phyloP scores from a whole-genome alignment of 768 basidiomycete species.

The Amanita rimosa region DNA sequence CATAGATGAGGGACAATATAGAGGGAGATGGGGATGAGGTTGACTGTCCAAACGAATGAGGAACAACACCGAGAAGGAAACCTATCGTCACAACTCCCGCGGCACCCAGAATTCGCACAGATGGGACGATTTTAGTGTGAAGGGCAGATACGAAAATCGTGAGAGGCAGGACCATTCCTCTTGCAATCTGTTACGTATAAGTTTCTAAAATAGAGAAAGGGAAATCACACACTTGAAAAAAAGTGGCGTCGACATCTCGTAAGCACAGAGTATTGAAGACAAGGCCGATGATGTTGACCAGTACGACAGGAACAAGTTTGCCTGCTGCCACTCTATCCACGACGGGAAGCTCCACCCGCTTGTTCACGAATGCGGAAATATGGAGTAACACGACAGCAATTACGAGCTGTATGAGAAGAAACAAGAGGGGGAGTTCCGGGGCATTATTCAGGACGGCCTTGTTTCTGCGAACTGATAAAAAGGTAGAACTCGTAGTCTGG shows the following conservation, averaged over 20 bases:
- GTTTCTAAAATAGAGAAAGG: neutral
- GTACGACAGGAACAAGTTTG: constrained; percentile 51
- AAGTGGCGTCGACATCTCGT: constrained; percentile 68
- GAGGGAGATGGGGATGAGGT: constrained; percentile 41
- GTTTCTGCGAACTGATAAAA: constrained; percentile 34
- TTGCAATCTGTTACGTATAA: constrained; percentile 49
- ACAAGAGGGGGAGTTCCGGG: constrained; percentile 55
- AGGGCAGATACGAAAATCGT: constrained; percentile 67
- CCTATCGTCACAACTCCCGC: constrained; percentile 59
- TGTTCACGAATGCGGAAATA: constrained; percentile 31
- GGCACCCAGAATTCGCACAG: constrained; percentile 41
- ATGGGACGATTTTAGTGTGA: constrained; percentile 42
- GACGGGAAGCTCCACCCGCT: constrained; percentile 46
- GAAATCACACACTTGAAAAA: constrained; percentile 49
- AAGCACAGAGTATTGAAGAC: constrained; percentile 75
- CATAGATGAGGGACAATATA: constrained; percentile 52
- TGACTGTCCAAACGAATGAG: constrained; percentile 32
- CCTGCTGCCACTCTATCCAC: constrained; percentile 39
- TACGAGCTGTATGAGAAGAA: constrained; percentile 56
- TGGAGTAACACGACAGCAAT: constrained; percentile 61
- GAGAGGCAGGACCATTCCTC: constrained; percentile 74
- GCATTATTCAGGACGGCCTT: constrained; percentile 63
- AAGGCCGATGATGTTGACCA: constrained; percentile 63
- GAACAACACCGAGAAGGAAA: constrained; percentile 67
- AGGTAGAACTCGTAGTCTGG: neutral